These are phyloP conservation scores for Zymoseptoria pseudotritici DNA, from an alignment of 2,329 filamentous ascomycete species.

Conservation along the genomic window DNA sequence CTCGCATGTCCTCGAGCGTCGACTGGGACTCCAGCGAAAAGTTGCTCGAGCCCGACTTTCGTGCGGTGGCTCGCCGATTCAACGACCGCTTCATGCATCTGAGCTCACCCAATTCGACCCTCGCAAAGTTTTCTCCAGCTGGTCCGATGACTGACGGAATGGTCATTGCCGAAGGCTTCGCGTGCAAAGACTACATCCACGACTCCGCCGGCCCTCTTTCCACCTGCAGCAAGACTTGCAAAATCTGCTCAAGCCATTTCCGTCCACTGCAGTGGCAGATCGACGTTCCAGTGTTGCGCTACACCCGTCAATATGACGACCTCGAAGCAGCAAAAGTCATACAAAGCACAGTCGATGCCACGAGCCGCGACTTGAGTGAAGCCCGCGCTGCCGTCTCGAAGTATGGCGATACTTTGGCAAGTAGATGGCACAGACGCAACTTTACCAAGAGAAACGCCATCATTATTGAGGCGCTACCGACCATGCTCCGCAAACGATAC, in stretches of 20 bases:
- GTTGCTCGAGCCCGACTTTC: background rate
- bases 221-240: constrained; percentile 1
- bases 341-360: background rate
- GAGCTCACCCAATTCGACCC: background rate
- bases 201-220: background rate
- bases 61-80: too few species aligned
- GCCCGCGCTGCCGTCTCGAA: background rate
- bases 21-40: background rate
- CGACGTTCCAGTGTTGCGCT: background rate
- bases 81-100: background rate
- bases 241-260: background rate
- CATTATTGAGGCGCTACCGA: constrained; percentile 4
- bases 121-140: background rate
- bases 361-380: background rate
- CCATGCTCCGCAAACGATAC: background rate
- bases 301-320: background rate
- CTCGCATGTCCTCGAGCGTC: background rate
- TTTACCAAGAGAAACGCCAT: constrained; percentile 2
- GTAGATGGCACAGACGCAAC: constrained; percentile 5
- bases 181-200: background rate
- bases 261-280: constrained; percentile 2
- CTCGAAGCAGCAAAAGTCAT: background rate
- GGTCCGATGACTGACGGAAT: background rate
- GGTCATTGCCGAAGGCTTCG: background rate
- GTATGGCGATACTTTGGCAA: constrained; percentile 4